These are phyloP conservation scores for Marasmius fiardii DNA, from an alignment of 1,284 basidiomycete species.

Conservation along the genomic window DNA sequence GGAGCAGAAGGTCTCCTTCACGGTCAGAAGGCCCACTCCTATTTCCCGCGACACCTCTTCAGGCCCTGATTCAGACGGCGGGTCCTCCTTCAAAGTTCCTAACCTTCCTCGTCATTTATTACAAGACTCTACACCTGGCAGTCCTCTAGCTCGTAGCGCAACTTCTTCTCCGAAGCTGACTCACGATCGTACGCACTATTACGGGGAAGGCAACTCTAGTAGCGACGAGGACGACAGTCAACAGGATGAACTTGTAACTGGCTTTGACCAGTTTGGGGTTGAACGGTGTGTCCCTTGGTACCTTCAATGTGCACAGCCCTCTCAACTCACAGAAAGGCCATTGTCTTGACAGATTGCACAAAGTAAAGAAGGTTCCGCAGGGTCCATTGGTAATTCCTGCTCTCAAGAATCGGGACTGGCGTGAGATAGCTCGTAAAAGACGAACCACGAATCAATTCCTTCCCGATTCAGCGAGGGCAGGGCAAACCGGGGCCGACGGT, in stretches of 20 bases:
- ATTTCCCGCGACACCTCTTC: conserved; percentile 56
- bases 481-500: conserved; percentile 65
- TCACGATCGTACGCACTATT: background rate
- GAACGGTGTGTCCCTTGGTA: conserved; percentile 65
- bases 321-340: conserved; percentile 65
- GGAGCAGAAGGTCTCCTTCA: conserved; percentile 64
- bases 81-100: conserved; percentile 51
- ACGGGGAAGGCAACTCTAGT: conserved; percentile 34
- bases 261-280: conserved; percentile 66
- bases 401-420: conserved; percentile 85
- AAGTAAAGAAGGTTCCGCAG: conserved; percentile 42
- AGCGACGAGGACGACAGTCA: conserved; percentile 54
- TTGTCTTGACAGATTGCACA: conserved; percentile 36
- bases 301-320: conserved; percentile 28
- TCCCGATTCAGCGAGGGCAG: conserved; percentile 59
- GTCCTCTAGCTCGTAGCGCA: conserved; percentile 52
- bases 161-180: conserved; percentile 37
- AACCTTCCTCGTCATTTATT: conserved; percentile 53
- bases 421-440: conserved; percentile 64
- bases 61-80: conserved; percentile 52
- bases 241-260: conserved; percentile 70
- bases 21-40: conserved; percentile 66
- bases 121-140: conserved; percentile 43
- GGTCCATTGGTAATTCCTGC: conserved; percentile 82
- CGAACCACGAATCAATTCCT: conserved; percentile 50